Percentiles rank a stretch among this genome's conserved stretches.
These are phyloP conservation scores for Globisporangium sylvaticum DNA, from an alignment of 352 stramenopile genomes.

Conservation along the genomic window DNA sequence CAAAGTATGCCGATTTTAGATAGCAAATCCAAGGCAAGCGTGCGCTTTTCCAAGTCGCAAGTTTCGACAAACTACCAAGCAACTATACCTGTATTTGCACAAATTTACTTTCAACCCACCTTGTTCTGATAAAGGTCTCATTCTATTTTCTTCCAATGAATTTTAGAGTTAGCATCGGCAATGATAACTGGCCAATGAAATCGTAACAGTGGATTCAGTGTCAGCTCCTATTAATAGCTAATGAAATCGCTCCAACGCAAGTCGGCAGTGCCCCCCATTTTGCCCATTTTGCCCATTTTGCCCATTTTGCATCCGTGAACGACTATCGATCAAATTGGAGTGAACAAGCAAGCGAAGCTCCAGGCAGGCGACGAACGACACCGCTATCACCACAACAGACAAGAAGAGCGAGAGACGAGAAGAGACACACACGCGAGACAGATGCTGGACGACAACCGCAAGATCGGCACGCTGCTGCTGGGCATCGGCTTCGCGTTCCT, in stretches of 20 bases:
- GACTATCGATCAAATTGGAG: not conserved
- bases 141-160: not conserved
- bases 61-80: not conserved
- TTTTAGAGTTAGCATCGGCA: too few relatives aligned
- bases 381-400: not conserved
- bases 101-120: too few relatives aligned
- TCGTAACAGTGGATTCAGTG: not conserved
- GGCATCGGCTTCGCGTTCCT: constrained; percentile 91
- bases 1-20: not conserved
- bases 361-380: not conserved
- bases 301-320: not conserved
- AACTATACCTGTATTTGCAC: not conserved
- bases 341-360: not conserved
- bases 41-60: not conserved
- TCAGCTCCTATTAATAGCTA: constrained; percentile 19
- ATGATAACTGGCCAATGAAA: constrained; percentile 2
- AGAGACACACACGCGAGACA: not conserved
- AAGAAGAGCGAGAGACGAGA: not conserved
- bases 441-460: constrained; percentile 93
- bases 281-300: too few relatives aligned
- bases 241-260: constrained; percentile 22
- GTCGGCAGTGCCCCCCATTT: not conserved
- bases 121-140: not conserved
- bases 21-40: not conserved
- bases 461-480: constrained; percentile 93